Conservation (phyloP, 2,329 filamentous ascomycete genomes). For the Zalaria obscura region DNA sequence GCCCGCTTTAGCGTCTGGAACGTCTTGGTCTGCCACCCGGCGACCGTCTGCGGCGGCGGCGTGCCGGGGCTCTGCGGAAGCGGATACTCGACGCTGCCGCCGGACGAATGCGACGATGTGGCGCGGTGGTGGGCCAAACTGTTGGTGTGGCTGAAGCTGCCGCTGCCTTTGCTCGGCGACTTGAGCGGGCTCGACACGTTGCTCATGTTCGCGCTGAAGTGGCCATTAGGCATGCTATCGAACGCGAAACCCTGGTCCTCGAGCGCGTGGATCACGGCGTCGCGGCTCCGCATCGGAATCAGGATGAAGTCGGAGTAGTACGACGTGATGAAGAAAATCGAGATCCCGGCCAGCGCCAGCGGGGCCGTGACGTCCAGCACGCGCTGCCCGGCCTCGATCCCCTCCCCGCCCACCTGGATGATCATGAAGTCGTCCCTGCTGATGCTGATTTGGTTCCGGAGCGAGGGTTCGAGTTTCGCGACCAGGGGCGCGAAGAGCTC, state of each 20-base stretch:
- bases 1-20: constrained; percentile 72
- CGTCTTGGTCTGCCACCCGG: constrained; percentile 68
- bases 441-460: constrained; percentile 45
- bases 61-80: constrained; percentile 43
- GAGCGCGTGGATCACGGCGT: constrained; percentile 62
- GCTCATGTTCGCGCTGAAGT: constrained; percentile 29
- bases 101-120: constrained; percentile 30
- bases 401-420: constrained; percentile 79
- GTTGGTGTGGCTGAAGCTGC: constrained; percentile 29
- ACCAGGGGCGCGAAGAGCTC: constrained; percentile 64
- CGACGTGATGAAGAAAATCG: constrained; percentile 97
- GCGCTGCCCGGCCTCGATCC: constrained; percentile 78
- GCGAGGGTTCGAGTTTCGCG: constrained; percentile 39
- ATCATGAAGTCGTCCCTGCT: constrained; percentile 75
- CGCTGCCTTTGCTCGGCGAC: constrained; percentile 37
- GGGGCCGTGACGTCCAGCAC: constrained; percentile 87
- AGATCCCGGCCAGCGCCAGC: constrained; percentile 80
- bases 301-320: constrained; percentile 97
- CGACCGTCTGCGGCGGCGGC: constrained; percentile 62
- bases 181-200: constrained; percentile 41
- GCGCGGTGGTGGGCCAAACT: constrained; percentile 28
- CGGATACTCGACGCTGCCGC: constrained; percentile 11
- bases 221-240: constrained; percentile 42
- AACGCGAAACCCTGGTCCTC: constrained; percentile 74
- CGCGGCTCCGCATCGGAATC: constrained; percentile 61